Percentiles rank a stretch among this genome's conserved stretches.
These are phyloP conservation scores for Castanea crenata DNA, from an alignment of 306 rosid species.

Conservation along the genomic window DNA sequence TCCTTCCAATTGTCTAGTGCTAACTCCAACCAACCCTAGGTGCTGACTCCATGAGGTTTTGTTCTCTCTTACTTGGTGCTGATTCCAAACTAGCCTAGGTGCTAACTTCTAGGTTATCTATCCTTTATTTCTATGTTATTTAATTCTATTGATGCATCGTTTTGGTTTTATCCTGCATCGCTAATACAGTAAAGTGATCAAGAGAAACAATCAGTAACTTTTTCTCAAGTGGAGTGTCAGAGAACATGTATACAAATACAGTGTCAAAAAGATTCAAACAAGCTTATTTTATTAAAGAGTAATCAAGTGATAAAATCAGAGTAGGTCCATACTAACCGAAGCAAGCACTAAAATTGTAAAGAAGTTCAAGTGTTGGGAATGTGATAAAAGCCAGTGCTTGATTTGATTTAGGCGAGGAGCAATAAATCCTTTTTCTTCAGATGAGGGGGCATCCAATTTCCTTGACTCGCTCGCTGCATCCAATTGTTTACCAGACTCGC, in stretches of 20 bases:
- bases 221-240: neutral
- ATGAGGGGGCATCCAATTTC: constrained; percentile 47
- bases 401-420: constrained; percentile 45
- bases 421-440: constrained; percentile 57
- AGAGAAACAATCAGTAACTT: neutral
- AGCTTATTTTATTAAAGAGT: neutral
- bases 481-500: constrained; percentile 5
- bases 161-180: too few relatives aligned
- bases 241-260: neutral
- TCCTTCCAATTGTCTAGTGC: too few relatives aligned
- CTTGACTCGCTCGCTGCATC: constrained; percentile 44
- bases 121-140: too few relatives aligned
- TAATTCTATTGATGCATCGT: too few relatives aligned
- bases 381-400: constrained; percentile 79
- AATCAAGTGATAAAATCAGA: constrained; percentile 19
- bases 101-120: too few relatives aligned
- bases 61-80: too few relatives aligned
- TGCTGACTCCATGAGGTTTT: too few relatives aligned
- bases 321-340: constrained; percentile 72
- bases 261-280: constrained; percentile 1
- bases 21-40: too few relatives aligned
- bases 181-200: neutral
- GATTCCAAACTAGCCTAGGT: too few relatives aligned
- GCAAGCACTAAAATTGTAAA: constrained; percentile 82
- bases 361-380: constrained; percentile 81